Percentiles rank a stretch among this genome's conserved stretches.
Evolutionary conservation across 108 stramenopile genomes (phyloP).

Genomic region (Seminavis robusta): DNA sequence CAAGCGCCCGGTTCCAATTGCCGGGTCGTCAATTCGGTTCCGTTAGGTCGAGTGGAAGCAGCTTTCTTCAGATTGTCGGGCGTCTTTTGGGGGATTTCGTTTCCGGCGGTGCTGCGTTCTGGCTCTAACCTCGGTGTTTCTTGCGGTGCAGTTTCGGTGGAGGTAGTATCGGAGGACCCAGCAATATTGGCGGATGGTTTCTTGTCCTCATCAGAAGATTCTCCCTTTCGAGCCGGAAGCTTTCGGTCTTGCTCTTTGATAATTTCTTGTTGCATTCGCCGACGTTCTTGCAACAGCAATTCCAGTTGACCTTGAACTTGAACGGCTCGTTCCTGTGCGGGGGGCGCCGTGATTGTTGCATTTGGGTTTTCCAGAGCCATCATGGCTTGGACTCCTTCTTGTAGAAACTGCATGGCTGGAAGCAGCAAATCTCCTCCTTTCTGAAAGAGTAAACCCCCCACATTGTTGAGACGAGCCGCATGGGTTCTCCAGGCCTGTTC

Average conservation of each 20-base stretch:
- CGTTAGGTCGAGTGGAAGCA: too few species aligned
- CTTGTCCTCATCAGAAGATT: constrained; percentile 2
- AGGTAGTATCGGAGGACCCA: too few species aligned
- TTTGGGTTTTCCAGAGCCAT: constrained; percentile 1
- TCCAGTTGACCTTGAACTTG: constrained; percentile 5
- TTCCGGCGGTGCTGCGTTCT: too few species aligned
- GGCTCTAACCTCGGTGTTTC: too few species aligned
- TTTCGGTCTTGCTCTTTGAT: not conserved
- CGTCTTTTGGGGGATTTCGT: too few species aligned
- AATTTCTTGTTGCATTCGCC: not conserved
- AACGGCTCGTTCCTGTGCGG: not conserved
- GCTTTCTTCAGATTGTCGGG: too few species aligned
- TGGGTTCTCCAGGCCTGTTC: too few species aligned
- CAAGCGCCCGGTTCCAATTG: too few species aligned
- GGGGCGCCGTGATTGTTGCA: not conserved
- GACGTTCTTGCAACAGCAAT: not conserved
- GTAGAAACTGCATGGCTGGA: constrained; percentile 14
- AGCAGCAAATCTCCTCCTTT: not conserved
- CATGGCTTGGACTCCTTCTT: constrained; percentile 12
- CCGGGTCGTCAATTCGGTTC: too few species aligned
- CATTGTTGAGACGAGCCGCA: constrained; percentile 7
- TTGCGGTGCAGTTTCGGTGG: too few species aligned
- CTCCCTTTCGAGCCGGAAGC: not conserved
- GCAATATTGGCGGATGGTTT: too few species aligned
- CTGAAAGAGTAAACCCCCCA: constrained; percentile 6